Conservation (phyloP, 257 asterid genomes). For the Fraxinus americana region DNA sequence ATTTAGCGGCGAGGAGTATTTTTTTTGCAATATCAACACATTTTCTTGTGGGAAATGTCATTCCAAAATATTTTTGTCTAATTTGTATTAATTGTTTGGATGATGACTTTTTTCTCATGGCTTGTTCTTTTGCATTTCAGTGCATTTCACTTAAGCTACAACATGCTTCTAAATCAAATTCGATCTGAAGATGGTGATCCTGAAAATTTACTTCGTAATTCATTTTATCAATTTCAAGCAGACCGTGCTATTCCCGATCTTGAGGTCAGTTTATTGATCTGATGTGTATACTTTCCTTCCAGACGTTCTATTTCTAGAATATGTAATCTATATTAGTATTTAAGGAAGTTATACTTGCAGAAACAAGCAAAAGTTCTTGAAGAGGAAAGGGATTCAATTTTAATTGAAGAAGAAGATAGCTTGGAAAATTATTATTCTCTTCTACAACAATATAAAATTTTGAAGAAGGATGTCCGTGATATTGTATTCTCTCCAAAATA, state of each 20-base stretch:
- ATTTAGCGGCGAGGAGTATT: neutral
- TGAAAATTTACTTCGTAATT: conserved; percentile 87
- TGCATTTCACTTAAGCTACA: conserved; percentile 97
- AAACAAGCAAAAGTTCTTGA: conserved; percentile 78
- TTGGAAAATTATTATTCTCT: conserved; percentile 81
- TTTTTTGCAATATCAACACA: neutral
- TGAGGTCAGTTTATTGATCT: conserved; percentile 57
- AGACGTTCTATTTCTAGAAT: neutral
- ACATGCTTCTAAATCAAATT: conserved; percentile 93
- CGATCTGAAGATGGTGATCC: conserved; percentile 97
- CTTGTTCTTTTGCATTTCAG: conserved; percentile 46
- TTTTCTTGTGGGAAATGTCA: neutral
- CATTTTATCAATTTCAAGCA: conserved; percentile 95
- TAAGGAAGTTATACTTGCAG: conserved; percentile 44
- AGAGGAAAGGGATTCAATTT: conserved; percentile 81
- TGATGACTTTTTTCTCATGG: conserved; percentile 12
- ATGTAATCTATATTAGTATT: conserved; percentile 21
- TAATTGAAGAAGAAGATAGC: conserved; percentile 89
- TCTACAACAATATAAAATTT: conserved; percentile 72
- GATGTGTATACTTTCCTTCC: conserved; percentile 12
- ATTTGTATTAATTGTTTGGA: conserved; percentile 11
- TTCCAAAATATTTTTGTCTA: neutral
- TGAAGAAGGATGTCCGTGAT: conserved; percentile 68
- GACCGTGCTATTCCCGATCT: conserved; percentile 93
- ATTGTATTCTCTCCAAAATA: conserved; percentile 69